phyloP scores from a whole-genome alignment of 2,329 filamentous ascomycete genomes.

The Scedosporium boydii region DNA sequence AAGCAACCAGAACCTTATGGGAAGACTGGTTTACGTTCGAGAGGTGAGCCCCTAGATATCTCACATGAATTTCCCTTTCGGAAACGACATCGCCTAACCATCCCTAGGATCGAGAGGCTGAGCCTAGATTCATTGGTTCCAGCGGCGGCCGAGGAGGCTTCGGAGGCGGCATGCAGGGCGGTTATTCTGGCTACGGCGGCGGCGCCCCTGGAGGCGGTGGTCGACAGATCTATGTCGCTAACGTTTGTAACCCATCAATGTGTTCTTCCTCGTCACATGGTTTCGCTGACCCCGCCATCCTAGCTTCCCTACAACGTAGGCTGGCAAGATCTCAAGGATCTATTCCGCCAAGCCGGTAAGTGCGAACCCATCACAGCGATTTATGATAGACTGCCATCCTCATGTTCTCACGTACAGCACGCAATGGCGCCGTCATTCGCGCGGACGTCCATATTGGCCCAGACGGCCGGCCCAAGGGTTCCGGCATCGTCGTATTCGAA shows the following conservation, averaged over 20 bases:
- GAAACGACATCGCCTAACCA: not conserved
- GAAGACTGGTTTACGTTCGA: conserved; percentile 94
- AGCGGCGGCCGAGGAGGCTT: conserved; percentile 49
- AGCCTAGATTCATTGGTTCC: conserved; percentile 80
- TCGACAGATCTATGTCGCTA: conserved; percentile 93
- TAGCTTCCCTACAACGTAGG: conserved; percentile 96
- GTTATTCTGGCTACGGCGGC: conserved; percentile 39
- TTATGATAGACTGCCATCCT: not conserved
- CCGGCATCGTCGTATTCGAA: conserved; percentile 94
- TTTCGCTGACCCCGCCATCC: conserved; percentile 17
- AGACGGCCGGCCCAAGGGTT: conserved; percentile 90
- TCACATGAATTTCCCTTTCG: not conserved
- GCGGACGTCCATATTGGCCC: conserved; percentile 90
- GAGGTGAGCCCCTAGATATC: conserved; percentile 52
- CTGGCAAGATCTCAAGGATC: conserved; percentile 98
- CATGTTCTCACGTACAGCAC: conserved; percentile 22
- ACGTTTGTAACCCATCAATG: conserved; percentile 60
- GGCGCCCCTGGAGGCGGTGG: conserved; percentile 44
- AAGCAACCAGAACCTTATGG: conserved; percentile 99
- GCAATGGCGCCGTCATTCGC: conserved; percentile 74
- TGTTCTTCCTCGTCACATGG: conserved; percentile 16
- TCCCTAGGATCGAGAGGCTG: conserved; percentile 83
- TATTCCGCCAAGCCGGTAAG: conserved; percentile 97
- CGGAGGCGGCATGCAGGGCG: conserved; percentile 39
- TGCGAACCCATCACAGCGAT: conserved; percentile 12